Evolutionary conservation across 2,329 filamentous ascomycete genomes (phyloP), one percentile per base, ranked within the genome.

Genomic region (Verticillium zaregamsianum): DNA sequence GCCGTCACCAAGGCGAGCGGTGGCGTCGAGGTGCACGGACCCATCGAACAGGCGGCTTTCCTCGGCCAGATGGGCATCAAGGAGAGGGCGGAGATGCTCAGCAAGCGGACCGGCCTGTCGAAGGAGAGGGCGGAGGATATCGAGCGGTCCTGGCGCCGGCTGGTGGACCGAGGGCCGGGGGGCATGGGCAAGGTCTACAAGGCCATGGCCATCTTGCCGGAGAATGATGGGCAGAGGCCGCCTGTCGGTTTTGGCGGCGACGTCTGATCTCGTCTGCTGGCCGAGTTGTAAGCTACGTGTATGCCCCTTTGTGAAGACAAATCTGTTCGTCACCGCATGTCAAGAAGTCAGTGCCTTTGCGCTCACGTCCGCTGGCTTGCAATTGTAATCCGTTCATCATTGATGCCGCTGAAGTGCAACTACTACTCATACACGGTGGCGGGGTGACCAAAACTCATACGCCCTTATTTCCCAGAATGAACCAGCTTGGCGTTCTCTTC

Each of bases 141-240:
- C 35, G 87, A 92, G 66, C 85, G 80, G 65, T 89, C 90, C 0
- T 96, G 92, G 86, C 89, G 86, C 77, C 82, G 95, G 64, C 78
- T 99, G 59, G 86, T 97, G n/a, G 93, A 97, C 73, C 82, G 87
- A 52, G 89, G 91, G 0, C 90, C 88, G 1, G 87, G 86, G 59
- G 94, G 93, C 0, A 99, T 99, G 95, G 95, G 95, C 0, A 93
- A 89, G 77, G 80, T 97, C 25, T 99, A 99, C 74, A 97, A 98
- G 78, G 93, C 87, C 28, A 83, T 99, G 82, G 91, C 93, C 14
- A 92, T 99, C 68, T 72, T 98, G 69, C 95, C 95, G 0, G 90
- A 93, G 74, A 91, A 90, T 66, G 84, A 82, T 39, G 89, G 90
- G 2, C 82, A 80, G 64, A 86, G 93, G 69, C 83, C 89, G 63